Evolutionary conservation across 2,329 filamentous ascomycete species (phyloP).

Genomic region (Colletotrichum tanaceti): DNA sequence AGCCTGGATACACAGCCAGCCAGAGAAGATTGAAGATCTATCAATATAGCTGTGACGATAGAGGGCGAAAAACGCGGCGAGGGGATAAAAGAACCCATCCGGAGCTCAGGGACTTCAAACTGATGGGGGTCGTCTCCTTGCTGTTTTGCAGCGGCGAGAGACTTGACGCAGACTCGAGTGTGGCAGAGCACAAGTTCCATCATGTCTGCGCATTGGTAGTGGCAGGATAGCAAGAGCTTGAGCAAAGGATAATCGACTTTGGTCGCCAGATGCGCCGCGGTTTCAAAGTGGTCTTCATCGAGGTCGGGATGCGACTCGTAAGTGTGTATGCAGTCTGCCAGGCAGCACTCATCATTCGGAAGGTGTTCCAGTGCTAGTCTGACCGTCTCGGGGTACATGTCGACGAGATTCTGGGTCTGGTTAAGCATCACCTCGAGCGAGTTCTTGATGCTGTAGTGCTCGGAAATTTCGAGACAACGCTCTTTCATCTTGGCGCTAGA

Average conservation of each 20-base stretch:
- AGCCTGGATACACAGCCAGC: conserved; percentile 3
- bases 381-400: conserved; percentile 50
- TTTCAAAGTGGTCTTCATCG: conserved; percentile 37
- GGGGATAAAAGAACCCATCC: conserved; percentile 54
- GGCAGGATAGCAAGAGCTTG: conserved; percentile 53
- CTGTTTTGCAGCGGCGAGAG: conserved; percentile 43
- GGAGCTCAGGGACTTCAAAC: conserved; percentile 54
- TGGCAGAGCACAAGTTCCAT: conserved; percentile 50
- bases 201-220: conserved; percentile 52
- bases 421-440: conserved; percentile 52
- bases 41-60: conserved; percentile 49
- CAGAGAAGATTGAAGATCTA: conserved; percentile 48
- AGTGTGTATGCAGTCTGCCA: conserved; percentile 51
- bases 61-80: conserved; percentile 49
- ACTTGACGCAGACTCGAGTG: conserved; percentile 48
- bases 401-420: conserved; percentile 50
- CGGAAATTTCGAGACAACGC: conserved; percentile 43
- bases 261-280: conserved; percentile 12
- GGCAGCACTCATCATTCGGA: conserved; percentile 44
- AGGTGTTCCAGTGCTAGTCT: conserved; percentile 38
- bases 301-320: conserved; percentile 9
- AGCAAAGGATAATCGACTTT: conserved; percentile 51
- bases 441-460: conserved; percentile 44
- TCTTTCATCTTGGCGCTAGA: conserved; percentile 44
- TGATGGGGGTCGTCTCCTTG: conserved; percentile 47